These are phyloP conservation scores for Mycena epipterygia DNA, from an alignment of 768 basidiomycete species.

Conservation along the genomic window DNA sequence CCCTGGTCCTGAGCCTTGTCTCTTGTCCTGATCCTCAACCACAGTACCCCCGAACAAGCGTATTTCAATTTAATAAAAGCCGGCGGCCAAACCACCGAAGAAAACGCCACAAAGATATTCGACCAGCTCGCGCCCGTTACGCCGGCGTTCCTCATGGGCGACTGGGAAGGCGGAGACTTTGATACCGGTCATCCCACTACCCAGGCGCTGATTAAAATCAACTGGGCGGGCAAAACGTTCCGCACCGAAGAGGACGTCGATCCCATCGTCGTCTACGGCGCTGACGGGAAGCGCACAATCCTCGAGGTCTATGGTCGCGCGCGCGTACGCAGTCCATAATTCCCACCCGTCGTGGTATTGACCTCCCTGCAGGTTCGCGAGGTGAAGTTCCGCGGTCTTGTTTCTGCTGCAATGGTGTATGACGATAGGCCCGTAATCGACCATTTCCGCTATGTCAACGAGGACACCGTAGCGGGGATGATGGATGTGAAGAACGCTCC, in stretches of 20 bases:
- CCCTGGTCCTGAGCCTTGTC: no score
- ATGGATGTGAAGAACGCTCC: constrained; percentile 9
- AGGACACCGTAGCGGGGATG: constrained; percentile 14
- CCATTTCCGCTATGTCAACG: constrained; percentile 25
- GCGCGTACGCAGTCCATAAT: neutral
- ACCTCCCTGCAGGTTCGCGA: constrained; percentile 8
- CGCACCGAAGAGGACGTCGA: constrained; percentile 18
- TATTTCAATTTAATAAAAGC: constrained; percentile 9
- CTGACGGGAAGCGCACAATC: neutral
- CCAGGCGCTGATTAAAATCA: neutral
- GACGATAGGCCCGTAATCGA: constrained; percentile 19
- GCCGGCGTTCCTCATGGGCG: constrained; percentile 9
- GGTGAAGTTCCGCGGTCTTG: constrained; percentile 5
- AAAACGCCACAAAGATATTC: neutral
- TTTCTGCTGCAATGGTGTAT: constrained; percentile 22
- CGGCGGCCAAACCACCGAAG: neutral
- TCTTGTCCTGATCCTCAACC: no score
- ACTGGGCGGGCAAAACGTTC: constrained; percentile 22
- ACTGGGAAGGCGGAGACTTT: constrained; percentile 20
- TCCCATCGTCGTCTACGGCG: constrained; percentile 9
- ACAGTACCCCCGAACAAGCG: constrained; percentile 8
- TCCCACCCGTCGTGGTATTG: no score
- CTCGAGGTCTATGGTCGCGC: neutral
- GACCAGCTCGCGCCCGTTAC: constrained; percentile 22
- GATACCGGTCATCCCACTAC: constrained; percentile 13